Percentiles rank a stretch among this genome's conserved stretches.
These are phyloP conservation scores for Globisporangium abappressorium DNA, from an alignment of 352 stramenopile genomes.

Conservation along the genomic window DNA sequence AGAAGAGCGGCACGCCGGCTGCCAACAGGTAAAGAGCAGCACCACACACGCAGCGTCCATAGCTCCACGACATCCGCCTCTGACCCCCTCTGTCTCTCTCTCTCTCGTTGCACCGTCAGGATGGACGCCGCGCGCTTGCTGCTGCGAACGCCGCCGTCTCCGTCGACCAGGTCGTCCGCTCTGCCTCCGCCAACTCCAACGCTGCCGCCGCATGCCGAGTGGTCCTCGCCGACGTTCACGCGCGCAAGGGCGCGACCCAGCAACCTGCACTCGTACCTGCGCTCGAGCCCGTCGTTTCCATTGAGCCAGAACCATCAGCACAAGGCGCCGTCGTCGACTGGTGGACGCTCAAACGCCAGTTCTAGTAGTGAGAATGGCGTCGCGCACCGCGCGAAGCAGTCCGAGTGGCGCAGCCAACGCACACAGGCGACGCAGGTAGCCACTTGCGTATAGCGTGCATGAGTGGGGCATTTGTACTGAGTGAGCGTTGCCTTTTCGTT, in stretches of 20 bases:
- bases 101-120: constrained; percentile 10
- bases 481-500: not conserved
- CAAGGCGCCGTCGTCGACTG: constrained; percentile 11
- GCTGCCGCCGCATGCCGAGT: constrained; percentile 15
- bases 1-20: constrained; percentile 5
- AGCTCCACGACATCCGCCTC: not conserved
- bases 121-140: constrained; percentile 29
- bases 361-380: not conserved
- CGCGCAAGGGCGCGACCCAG: constrained; percentile 40
- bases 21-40: not conserved
- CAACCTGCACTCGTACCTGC: constrained; percentile 36
- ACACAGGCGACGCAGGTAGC: constrained; percentile 32
- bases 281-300: constrained; percentile 34
- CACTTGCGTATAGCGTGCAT: not conserved
- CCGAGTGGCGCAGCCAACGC: constrained; percentile 12
- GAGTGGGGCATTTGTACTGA: not conserved
- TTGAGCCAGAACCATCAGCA: constrained; percentile 22
- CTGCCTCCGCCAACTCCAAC: not conserved
- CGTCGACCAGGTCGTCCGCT: constrained; percentile 6
- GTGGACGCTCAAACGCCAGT: constrained; percentile 7
- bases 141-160: constrained; percentile 22
- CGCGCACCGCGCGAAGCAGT: not conserved
- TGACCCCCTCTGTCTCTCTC: not conserved
- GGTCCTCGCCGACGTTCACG: constrained; percentile 38
- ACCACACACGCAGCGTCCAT: not conserved